phyloP scores from a whole-genome alignment of 257 asterid genomes.

The Plantago elongata region DNA sequence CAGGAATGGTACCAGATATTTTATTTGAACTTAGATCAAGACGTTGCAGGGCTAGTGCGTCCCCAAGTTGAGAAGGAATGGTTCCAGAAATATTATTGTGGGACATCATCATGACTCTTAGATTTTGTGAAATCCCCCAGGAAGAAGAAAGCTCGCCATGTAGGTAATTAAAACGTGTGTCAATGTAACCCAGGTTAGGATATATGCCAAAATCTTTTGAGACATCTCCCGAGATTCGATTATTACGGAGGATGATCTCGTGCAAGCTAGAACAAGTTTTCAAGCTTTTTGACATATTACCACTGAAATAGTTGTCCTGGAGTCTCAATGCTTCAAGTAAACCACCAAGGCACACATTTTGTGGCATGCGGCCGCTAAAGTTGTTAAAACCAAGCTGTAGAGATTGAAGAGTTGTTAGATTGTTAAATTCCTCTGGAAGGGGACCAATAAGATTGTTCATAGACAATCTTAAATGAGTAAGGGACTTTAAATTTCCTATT shows the following conservation, averaged over 20 bases:
- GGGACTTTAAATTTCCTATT: conserved; percentile 6
- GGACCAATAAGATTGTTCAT: conserved; percentile 8
- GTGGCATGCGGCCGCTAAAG: conserved; percentile 31
- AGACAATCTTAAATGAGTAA: conserved; percentile 1
- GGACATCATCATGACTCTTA: conserved; percentile 22
- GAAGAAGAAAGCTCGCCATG: conserved; percentile 30
- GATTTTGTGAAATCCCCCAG: conserved; percentile 27
- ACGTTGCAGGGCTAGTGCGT: conserved; percentile 4
- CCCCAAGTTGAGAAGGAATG: conserved; percentile 28
- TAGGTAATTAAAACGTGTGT: conserved; percentile 27
- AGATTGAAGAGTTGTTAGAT: neutral
- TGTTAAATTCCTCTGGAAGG: neutral
- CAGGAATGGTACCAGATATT: conserved; percentile 27
- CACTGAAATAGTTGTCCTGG: conserved; percentile 21
- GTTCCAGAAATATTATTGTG: conserved; percentile 27
- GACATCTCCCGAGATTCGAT: conserved; percentile 27
- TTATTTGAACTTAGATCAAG: conserved; percentile 34
- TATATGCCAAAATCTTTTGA: conserved; percentile 28
- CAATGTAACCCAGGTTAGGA: conserved; percentile 23
- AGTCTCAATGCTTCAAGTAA: conserved; percentile 10
- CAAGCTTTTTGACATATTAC: conserved; percentile 29
- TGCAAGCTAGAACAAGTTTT: conserved; percentile 28
- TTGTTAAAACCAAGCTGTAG: conserved; percentile 17
- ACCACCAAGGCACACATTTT: conserved; percentile 25
- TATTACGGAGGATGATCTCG: conserved; percentile 20